A percentile compares a stretch with the other conserved stretches of the same genome.
These are phyloP conservation scores for Leishmania major DNA, from an alignment of 208 protist genomes.

Conservation along the genomic window DNA sequence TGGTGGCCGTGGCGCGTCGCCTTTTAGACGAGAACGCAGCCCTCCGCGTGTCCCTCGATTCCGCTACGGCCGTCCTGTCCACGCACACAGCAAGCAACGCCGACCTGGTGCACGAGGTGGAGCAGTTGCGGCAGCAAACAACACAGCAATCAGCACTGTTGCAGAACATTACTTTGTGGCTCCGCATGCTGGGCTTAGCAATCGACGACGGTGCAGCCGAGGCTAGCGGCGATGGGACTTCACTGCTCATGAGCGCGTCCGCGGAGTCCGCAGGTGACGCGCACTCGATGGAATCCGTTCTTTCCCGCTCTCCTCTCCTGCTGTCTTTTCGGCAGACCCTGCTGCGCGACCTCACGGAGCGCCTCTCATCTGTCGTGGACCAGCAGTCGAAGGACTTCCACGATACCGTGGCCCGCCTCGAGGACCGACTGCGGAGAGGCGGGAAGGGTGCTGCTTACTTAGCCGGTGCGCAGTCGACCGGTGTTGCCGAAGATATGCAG, in stretches of 20 bases:
- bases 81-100: constrained; percentile 11
- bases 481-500: constrained; percentile 10
- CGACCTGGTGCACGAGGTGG: constrained; percentile 24
- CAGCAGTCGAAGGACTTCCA: constrained; percentile 62
- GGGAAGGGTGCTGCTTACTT: constrained; percentile 8
- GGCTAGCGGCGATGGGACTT: neutral
- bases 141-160: constrained; percentile 17
- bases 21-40: constrained; percentile 36
- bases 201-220: neutral
- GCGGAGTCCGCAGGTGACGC: constrained; percentile 5
- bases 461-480: constrained; percentile 7
- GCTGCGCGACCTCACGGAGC: constrained; percentile 68
- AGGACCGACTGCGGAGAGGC: constrained; percentile 31
- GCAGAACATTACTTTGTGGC: constrained; percentile 20
- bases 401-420: constrained; percentile 39
- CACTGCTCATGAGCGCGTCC: neutral
- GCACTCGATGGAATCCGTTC: constrained; percentile 34
- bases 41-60: constrained; percentile 22
- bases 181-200: constrained; percentile 17
- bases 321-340: constrained; percentile 74
- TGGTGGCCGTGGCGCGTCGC: constrained; percentile 30
- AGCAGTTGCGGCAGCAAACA: constrained; percentile 21
- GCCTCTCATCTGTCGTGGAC: constrained; percentile 47
- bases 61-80: constrained; percentile 12
- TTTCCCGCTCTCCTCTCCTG: constrained; percentile 68